A percentile compares a stretch with the other conserved stretches of the same genome.
Evolutionary conservation across 805 yeast genomes (phyloP).

Genomic region (Cyberlindnera euphorbiae): DNA sequence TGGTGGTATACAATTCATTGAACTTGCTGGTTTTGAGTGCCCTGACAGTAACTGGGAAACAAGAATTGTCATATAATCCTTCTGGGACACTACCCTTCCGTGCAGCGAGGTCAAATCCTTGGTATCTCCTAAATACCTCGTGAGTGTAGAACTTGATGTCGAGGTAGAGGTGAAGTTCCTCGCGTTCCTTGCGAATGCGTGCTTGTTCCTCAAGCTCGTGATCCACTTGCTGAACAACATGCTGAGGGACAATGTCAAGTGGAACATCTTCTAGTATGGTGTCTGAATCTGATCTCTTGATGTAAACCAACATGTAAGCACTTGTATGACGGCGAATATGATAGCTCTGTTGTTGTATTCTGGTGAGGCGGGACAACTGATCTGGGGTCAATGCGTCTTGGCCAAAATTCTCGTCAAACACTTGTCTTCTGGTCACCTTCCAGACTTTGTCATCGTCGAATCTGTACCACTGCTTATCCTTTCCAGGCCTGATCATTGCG

Average conservation of each 20-base stretch:
- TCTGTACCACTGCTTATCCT: slow-evolving; percentile 71
- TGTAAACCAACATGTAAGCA: slow-evolving; percentile 95
- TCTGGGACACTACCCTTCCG: slow-evolving; percentile 46
- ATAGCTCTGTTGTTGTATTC: slow-evolving; percentile 59
- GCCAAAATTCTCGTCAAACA: slow-evolving; percentile 90
- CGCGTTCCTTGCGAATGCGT: slow-evolving; percentile 49
- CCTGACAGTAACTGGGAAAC: slow-evolving; percentile 45
- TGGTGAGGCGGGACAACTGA: slow-evolving; percentile 45
- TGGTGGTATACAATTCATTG: slow-evolving; percentile 42
- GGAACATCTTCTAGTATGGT: slow-evolving; percentile 54
- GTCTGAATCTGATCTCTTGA: slow-evolving; percentile 56
- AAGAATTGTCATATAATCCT: slow-evolving; percentile 40
- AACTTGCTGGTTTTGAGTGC: slow-evolving; percentile 54
- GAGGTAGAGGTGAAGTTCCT: slow-evolving; percentile 65
- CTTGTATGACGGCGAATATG: slow-evolving; percentile 78
- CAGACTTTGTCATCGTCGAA: slow-evolving; percentile 96
- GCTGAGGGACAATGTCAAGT: slow-evolving; percentile 57
- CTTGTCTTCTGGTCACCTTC: slow-evolving; percentile 78
- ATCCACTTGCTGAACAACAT: slow-evolving; percentile 61
- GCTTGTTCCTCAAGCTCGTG: slow-evolving; percentile 57
- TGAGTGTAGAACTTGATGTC: slow-evolving; percentile 53
- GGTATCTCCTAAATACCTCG: slow-evolving; percentile 49
- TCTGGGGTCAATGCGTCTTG: slow-evolving; percentile 53
- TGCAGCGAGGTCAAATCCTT: slow-evolving; percentile 75
- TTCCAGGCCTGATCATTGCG: slow-evolving; percentile 82